Base-by-base conservation (phyloP, 2,329 filamentous ascomycete species). In the Berkeleyomyces rouxiae region DNA sequence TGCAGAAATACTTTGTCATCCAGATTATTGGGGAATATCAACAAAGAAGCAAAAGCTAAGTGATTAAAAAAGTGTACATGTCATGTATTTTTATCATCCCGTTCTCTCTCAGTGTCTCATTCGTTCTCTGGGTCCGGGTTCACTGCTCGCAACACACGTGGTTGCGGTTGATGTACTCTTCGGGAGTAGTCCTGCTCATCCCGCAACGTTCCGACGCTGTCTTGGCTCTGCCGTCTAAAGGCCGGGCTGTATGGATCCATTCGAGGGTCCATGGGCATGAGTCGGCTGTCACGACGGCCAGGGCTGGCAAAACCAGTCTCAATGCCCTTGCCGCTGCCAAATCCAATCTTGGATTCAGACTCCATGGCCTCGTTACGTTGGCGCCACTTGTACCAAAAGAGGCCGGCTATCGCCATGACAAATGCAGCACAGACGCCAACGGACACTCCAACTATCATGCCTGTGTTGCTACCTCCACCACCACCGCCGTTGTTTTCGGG, bases 161-260 rank as follows among this genome's bases (percentile, higher is more conserved):
- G 76, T 68, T 78, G 74, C 7, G 78, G 76, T 51, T 77, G 73
- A 59, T 79, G 79, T 11, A 85, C 82, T 67, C 77, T 75, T 66
- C 83, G 75, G 46, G 82, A 85, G 68, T 86, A 86, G 67, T 86
- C 83, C 64, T 83, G 81, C 65, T 85, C 81, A 68, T 86, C 83
- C 63, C 79, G 79, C 4, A 86, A 72, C 1, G 82, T 85, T 67
- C 81, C 81, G 68, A 86, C 73, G 69, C 82, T 85, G 69, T 85
- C 82, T 65, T 78, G 78, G 67, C 82, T 85, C 70, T 79, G 79
- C 36, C 79, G 75, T 51, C 74, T 73, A 69, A 84, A 85, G 16
- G 78, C 79, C 43, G 77, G 76, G 58, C 79, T 77, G 65, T 80
- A 83, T 0, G 82, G 82, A 67, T 85, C 80, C 74, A 85, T 79